These are phyloP conservation scores for Ilyonectria mors-panacis DNA, from an alignment of 2,329 filamentous ascomycete genomes.

Conservation along the genomic window DNA sequence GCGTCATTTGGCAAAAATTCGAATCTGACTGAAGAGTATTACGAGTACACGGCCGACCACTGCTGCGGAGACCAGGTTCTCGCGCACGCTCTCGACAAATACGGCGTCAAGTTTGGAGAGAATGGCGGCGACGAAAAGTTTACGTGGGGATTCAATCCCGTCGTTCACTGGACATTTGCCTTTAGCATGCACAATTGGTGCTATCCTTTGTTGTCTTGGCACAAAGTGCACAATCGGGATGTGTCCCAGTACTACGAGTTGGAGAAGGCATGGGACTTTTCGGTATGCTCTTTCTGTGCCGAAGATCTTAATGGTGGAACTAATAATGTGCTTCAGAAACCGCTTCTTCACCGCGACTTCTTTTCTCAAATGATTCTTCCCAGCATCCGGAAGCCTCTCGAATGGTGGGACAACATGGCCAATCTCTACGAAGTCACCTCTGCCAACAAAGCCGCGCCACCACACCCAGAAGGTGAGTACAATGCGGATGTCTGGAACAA, in stretches of 20 bases:
- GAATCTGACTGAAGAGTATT: constrained; percentile 39
- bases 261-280: constrained; percentile 43
- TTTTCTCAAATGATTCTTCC: constrained; percentile 40
- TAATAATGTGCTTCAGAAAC: constrained; percentile 26
- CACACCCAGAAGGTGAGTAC: constrained; percentile 30
- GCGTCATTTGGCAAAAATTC: constrained; percentile 37
- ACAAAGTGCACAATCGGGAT: constrained; percentile 46
- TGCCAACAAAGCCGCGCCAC: constrained; percentile 34
- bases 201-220: constrained; percentile 43
- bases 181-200: constrained; percentile 45
- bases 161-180: constrained; percentile 44
- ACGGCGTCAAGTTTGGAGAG: constrained; percentile 44
- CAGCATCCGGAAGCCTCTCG: constrained; percentile 29
- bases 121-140: constrained; percentile 45
- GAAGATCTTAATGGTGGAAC: background rate
- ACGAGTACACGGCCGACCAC: constrained; percentile 43
- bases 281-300: constrained; percentile 17
- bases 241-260: constrained; percentile 42
- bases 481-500: constrained; percentile 36
- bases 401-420: constrained; percentile 47
- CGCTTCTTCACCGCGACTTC: constrained; percentile 44
- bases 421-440: constrained; percentile 40
- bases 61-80: constrained; percentile 48
- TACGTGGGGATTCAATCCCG: constrained; percentile 45
- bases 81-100: constrained; percentile 36